These are phyloP conservation scores for Theileria orientalis DNA, from an alignment of 169 alveolate genomes.

Conservation along the genomic window DNA sequence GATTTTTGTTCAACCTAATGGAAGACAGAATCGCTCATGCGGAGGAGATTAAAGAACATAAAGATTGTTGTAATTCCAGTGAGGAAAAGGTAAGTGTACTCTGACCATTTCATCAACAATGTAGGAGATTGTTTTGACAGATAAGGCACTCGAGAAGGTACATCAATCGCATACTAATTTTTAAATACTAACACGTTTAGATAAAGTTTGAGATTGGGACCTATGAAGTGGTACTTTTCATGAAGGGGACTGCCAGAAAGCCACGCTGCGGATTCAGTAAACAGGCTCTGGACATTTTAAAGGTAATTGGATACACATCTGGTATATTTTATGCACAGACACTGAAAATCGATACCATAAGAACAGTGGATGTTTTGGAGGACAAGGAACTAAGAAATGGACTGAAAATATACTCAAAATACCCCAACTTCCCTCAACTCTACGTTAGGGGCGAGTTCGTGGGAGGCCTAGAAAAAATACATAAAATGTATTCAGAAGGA, in stretches of 20 bases:
- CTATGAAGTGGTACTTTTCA: constrained; percentile 72
- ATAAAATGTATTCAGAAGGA: constrained; percentile 85
- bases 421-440: constrained; percentile 91
- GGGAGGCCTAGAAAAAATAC: constrained; percentile 89
- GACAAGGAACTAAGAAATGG: constrained; percentile 80
- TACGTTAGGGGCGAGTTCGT: constrained; percentile 83
- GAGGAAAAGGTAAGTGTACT: constrained; percentile 26
- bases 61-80: not conserved
- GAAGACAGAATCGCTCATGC: not conserved
- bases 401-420: constrained; percentile 83
- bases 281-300: constrained; percentile 74
- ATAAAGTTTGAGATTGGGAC: constrained; percentile 61
- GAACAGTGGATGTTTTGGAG: constrained; percentile 83
- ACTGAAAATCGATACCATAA: constrained; percentile 68
- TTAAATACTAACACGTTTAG: constrained; percentile 2
- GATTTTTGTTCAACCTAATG: not conserved
- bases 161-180: too few species aligned
- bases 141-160: constrained; percentile 46
- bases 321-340: constrained; percentile 8
- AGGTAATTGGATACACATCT: constrained; percentile 20
- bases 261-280: constrained; percentile 78
- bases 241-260: constrained; percentile 81
- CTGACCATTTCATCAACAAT: not conserved
- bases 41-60: not conserved
- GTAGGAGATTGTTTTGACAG: constrained; percentile 19